Evolutionary conservation across 2,329 filamentous ascomycete species (phyloP).

Genomic region (Pseudofabraea citricarpa): DNA sequence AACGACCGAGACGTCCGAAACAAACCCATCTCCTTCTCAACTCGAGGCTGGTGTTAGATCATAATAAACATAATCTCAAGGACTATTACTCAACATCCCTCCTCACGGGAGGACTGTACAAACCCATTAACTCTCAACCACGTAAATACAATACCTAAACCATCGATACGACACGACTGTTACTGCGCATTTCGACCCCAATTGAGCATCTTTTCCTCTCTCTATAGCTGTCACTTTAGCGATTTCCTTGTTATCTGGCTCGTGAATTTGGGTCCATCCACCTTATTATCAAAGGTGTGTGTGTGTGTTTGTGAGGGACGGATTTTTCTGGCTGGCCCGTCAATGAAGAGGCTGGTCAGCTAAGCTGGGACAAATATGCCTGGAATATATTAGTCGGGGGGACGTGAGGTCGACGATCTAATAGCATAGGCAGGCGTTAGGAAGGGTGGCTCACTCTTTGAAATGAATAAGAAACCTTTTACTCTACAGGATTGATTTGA

Average conservation of each 20-base stretch:
- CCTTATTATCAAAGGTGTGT: too few species aligned
- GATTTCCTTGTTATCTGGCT: constrained; percentile 11
- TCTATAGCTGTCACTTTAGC: constrained; percentile 16
- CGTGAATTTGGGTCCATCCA: too few species aligned
- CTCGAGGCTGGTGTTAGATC: constrained; percentile 23
- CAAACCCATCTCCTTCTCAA: constrained; percentile 26
- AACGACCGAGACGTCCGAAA: constrained; percentile 3
- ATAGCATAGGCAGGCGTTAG: constrained; percentile 3
- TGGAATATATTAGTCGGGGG: neutral
- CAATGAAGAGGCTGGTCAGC: neutral
- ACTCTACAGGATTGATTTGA: too few species aligned
- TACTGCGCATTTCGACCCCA: constrained; percentile 1
- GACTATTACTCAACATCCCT: too few species aligned
- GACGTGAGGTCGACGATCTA: neutral
- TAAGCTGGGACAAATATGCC: neutral
- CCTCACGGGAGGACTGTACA: constrained; percentile 1
- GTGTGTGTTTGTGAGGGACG: too few species aligned
- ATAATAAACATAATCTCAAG: too few species aligned
- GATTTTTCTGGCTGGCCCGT: too few species aligned
- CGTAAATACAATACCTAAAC: neutral
- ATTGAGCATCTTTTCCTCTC: constrained; percentile 2
- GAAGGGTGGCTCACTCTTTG: too few species aligned
- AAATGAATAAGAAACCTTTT: too few species aligned
- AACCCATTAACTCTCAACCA: neutral
- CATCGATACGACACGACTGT: neutral